These are phyloP conservation scores for Solanum arcanum DNA, from an alignment of 257 asterid species.

Conservation along the genomic window DNA sequence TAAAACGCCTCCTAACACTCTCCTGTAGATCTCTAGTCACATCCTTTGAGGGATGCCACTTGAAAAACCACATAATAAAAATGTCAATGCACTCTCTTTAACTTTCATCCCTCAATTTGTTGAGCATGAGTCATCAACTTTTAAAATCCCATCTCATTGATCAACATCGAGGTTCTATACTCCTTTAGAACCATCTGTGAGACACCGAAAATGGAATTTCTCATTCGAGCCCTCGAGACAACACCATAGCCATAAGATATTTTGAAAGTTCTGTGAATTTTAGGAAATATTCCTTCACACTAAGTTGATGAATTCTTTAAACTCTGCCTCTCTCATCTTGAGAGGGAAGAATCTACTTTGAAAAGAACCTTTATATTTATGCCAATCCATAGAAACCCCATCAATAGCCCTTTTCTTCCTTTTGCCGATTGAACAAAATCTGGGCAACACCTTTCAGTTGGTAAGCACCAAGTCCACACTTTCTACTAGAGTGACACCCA, in stretches of 20 bases:
- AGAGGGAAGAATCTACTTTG: neutral
- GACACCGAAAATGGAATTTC: no score
- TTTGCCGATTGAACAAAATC: no score
- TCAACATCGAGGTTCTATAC: neutral
- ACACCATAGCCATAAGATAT: neutral
- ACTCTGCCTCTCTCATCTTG: neutral
- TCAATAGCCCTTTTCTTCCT: neutral
- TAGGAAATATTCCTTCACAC: neutral
- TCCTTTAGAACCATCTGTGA: neutral
- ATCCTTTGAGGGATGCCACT: neutral
- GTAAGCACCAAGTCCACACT: neutral
- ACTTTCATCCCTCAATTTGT: neutral
- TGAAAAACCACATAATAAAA: neutral
- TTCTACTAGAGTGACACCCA: neutral
- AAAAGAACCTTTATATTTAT: neutral
- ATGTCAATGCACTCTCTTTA: neutral
- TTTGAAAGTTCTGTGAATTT: neutral
- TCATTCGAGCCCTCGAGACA: neutral
- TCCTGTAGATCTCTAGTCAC: neutral
- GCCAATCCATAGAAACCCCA: neutral
- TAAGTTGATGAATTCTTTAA: neutral
- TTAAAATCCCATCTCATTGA: neutral
- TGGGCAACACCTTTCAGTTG: neutral
- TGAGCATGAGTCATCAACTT: neutral
- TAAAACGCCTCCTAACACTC: neutral